Conservation (phyloP, 148 eudicot species). For the Camellia japonica region DNA sequence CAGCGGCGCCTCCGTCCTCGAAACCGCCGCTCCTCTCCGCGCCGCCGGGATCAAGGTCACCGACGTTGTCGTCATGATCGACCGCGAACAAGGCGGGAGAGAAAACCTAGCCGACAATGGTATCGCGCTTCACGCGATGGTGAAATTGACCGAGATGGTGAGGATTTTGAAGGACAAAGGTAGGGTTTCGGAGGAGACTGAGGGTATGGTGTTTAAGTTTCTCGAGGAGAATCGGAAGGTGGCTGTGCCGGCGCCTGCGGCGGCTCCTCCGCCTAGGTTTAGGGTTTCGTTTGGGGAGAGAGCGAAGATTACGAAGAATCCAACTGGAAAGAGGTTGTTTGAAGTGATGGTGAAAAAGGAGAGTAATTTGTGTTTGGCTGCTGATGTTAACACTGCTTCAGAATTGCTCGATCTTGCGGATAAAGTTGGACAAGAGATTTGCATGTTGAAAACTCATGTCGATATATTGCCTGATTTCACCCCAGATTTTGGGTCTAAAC, state of each 20-base stretch:
- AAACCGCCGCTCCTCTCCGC: slow-evolving; percentile 71
- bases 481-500: slow-evolving; percentile 81
- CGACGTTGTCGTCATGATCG: slow-evolving; percentile 82
- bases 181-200: slow-evolving; percentile 70
- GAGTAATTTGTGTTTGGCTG: slow-evolving; percentile 87
- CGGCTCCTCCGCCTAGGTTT: slow-evolving; percentile 21
- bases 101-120: slow-evolving; percentile 74
- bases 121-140: slow-evolving; percentile 66
- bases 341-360: slow-evolving; percentile 80
- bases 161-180: slow-evolving; percentile 71
- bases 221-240: slow-evolving; percentile 69
- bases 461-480: slow-evolving; percentile 93
- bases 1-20: slow-evolving; percentile 88
- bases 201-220: slow-evolving; percentile 70
- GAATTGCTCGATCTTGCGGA: slow-evolving; percentile 84
- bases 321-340: slow-evolving; percentile 71
- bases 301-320: slow-evolving; percentile 67
- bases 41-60: slow-evolving; percentile 63
- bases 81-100: slow-evolving; percentile 88
- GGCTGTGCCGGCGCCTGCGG: slow-evolving; percentile 38
- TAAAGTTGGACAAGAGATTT: slow-evolving; percentile 89
- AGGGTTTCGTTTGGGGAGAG: slow-evolving; percentile 64
- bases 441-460: slow-evolving; percentile 89
- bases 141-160: slow-evolving; percentile 83
- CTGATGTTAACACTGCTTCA: slow-evolving; percentile 87